Base-by-base conservation (phyloP, 495 filamentous ascomycete genomes). In the Cladorrhinum samala region DNA sequence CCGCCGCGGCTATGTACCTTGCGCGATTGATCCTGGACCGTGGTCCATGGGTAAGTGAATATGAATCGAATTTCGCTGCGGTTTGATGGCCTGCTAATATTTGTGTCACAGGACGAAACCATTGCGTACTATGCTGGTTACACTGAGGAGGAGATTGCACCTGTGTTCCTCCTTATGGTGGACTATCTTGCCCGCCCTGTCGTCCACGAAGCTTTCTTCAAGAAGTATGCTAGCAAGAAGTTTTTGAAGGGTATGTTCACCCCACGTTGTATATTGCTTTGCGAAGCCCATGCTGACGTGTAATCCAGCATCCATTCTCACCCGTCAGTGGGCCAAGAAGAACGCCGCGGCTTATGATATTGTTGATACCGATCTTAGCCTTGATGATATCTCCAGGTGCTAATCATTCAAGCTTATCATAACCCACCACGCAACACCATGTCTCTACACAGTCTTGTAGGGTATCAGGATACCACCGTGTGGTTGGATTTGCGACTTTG, bases 151-250 rank as follows among this genome's bases (percentile, higher is more conserved):
- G 88, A 97, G 66, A 90, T 98, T 55, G 80, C 89, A 61, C 92
- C 94, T 5, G 90, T 96, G 45, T 89, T 95, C 70, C 79, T 83
- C 59, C 74, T 96, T 45, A 96, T 98, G 92, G 80, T 98, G 51
- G 90, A 97, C 64, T 97, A 97, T 64, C 83, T 97, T 30, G 85
- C 83, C 52, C 81, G 84, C 8, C 93, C 94, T 25, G 89, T 96
- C 41, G 78, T 79, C 37, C 93, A 97, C 60, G 90, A 96, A 69
- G 93, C 94, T 16, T 97, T 98, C 80, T 97, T 95, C 79, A 93
- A 92, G 79, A 98, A 98, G 68, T 98, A 98, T 64, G 93, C 94
- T 14, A 93, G 89, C 80, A 97, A 96, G 77, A 95, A 92, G 71
- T 98, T 96, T 72, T 70, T 96, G 63, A 96, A 96, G 75, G 92